Conservation (phyloP, 2,329 filamentous ascomycete species). For the Hymenoscyphus repandus region DNA sequence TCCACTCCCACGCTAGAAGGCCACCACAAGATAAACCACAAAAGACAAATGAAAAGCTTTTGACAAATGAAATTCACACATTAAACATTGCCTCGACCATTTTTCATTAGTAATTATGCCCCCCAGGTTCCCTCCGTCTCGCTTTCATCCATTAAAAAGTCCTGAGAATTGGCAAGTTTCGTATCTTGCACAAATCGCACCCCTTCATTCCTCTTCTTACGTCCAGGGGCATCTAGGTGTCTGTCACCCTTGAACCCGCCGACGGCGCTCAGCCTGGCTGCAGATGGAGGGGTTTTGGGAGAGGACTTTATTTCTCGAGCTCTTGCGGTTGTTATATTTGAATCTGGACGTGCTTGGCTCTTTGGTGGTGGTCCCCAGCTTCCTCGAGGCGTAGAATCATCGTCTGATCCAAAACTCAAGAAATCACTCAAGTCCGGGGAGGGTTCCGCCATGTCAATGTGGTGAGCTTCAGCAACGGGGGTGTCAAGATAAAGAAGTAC, state of each 20-base stretch:
- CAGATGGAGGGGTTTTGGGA: background rate
- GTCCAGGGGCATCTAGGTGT: background rate
- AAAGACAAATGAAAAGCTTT: background rate
- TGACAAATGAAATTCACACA: background rate
- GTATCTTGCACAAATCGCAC: background rate
- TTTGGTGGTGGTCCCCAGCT: constrained; percentile 11
- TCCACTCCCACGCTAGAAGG: background rate
- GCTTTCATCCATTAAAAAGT: background rate
- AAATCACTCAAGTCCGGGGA: constrained; percentile 37
- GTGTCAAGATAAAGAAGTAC: constrained; percentile 27
- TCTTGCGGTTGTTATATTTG: background rate
- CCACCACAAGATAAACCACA: background rate
- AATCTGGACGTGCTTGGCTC: constrained; percentile 7
- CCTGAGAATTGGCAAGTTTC: background rate
- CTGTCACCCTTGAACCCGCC: background rate
- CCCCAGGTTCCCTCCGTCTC: background rate
- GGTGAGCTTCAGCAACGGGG: constrained; percentile 15
- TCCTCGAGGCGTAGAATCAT: constrained; percentile 25
- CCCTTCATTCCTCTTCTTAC: background rate
- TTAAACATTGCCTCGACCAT: background rate
- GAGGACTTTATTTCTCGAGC: background rate
- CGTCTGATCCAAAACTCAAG: constrained; percentile 25
- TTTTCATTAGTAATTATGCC: background rate
- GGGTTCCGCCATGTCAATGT: constrained; percentile 24
- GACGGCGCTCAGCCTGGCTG: constrained; percentile 1